These are phyloP conservation scores for Teratosphaeria pseudoeucalypti DNA, from an alignment of 2,329 filamentous ascomycete species.

Conservation along the genomic window DNA sequence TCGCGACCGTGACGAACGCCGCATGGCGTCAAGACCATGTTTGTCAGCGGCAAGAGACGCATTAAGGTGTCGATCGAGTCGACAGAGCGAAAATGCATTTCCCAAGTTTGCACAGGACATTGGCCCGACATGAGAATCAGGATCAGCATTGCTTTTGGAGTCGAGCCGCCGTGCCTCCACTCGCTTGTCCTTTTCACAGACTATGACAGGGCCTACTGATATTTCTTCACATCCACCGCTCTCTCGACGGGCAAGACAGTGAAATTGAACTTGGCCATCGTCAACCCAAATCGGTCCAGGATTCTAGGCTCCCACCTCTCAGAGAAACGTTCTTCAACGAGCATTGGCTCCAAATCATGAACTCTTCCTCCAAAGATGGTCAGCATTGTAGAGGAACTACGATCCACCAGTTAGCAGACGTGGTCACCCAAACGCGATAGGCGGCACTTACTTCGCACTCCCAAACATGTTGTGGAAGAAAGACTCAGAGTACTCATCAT, in stretches of 20 bases:
- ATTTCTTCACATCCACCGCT: constrained; percentile 25
- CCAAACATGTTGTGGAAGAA: constrained; percentile 32
- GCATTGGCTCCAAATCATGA: constrained; percentile 30
- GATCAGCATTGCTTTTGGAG: background rate
- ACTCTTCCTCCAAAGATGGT: constrained; percentile 31
- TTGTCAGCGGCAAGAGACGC: too few species aligned
- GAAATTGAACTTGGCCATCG: constrained; percentile 33
- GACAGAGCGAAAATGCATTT: background rate
- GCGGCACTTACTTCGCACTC: constrained; percentile 20
- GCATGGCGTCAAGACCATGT: too few species aligned
- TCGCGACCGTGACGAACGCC: background rate
- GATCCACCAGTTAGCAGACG: background rate
- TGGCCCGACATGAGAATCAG: background rate
- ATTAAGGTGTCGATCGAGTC: background rate
- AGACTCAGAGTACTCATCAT: constrained; percentile 24
- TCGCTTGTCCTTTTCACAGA: background rate
- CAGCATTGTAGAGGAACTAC: constrained; percentile 33
- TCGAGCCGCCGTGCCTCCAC: background rate
- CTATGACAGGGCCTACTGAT: constrained; percentile 1
- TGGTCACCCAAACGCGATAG: background rate
- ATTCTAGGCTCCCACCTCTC: constrained; percentile 33
- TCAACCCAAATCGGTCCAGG: constrained; percentile 28
- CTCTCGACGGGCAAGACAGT: constrained; percentile 31
- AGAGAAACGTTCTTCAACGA: constrained; percentile 31
- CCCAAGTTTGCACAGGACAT: background rate